Percentiles rank a stretch among this genome's conserved stretches.
phyloP scores from a whole-genome alignment of 2,329 filamentous ascomycete species.

The Talaromyces atroroseus region DNA sequence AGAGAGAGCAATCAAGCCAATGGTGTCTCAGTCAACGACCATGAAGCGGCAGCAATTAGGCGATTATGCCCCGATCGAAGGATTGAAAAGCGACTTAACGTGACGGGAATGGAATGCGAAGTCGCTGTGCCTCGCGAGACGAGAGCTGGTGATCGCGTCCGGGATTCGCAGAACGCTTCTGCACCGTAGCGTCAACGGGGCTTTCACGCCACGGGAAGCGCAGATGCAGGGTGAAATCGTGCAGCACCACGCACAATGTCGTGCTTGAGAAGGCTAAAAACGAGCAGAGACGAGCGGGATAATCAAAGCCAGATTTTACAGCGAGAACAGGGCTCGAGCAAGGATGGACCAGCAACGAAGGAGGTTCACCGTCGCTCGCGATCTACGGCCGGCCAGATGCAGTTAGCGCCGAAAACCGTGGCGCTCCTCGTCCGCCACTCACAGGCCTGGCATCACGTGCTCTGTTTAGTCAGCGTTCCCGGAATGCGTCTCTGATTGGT shows the following conservation, averaged over 20 bases:
- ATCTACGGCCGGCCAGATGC: conserved; percentile 11
- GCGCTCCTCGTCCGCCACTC: conserved; percentile 8
- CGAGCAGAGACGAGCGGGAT: background rate
- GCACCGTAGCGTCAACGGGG: conserved; percentile 13
- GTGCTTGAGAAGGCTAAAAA: background rate
- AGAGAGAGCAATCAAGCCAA: conserved; percentile 8
- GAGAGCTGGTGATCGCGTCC: conserved; percentile 12
- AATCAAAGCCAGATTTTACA: conserved; percentile 6
- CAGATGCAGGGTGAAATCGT: conserved; percentile 2
- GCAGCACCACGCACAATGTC: conserved; percentile 4
- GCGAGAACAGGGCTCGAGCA: conserved; percentile 4
- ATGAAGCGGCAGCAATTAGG: background rate
- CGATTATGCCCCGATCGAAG: background rate
- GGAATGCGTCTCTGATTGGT: background rate
- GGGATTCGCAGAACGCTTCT: conserved; percentile 14
- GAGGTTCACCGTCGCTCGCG: conserved; percentile 13
- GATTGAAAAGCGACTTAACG: background rate
- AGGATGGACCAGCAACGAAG: conserved; percentile 10
- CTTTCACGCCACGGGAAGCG: conserved; percentile 13
- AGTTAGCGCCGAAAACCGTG: conserved; percentile 11
- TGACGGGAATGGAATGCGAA: background rate
- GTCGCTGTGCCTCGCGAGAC: conserved; percentile 3
- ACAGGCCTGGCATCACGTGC: conserved; percentile 2
- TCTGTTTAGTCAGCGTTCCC: background rate
- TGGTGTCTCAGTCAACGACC: conserved; percentile 6